A percentile compares a stretch with the other conserved stretches of the same genome.
phyloP scores from a whole-genome alignment of 768 basidiomycete genomes.

The Leucogyrophana mollusca region DNA sequence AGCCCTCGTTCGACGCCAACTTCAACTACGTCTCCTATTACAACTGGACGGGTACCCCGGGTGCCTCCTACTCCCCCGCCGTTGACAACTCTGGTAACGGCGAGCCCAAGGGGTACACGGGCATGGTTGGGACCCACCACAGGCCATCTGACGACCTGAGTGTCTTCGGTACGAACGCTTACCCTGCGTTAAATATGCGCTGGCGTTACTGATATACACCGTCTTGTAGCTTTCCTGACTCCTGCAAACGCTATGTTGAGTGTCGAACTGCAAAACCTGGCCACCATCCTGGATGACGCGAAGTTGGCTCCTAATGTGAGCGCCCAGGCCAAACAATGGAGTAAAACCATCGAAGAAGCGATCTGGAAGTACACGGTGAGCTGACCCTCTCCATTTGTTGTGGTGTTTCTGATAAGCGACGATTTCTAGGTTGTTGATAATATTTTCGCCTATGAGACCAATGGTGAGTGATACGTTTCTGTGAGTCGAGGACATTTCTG shows the following conservation, averaged over 20 bases:
- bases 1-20: conserved; percentile 62
- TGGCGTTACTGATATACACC: conserved; percentile 1
- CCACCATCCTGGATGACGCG: conserved; percentile 52
- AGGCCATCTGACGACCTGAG: conserved; percentile 76
- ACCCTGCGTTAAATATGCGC: too few species aligned
- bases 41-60: conserved; percentile 76
- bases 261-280: conserved; percentile 65
- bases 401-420: not conserved
- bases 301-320: conserved; percentile 51
- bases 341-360: conserved; percentile 53
- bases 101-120: conserved; percentile 74
- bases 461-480: conserved; percentile 41
- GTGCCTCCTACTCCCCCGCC: conserved; percentile 55
- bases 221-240: conserved; percentile 60
- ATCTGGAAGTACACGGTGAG: conserved; percentile 63
- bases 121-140: conserved; percentile 73
- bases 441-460: conserved; percentile 76
- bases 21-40: conserved; percentile 78
- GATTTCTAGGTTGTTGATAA: conserved; percentile 51
- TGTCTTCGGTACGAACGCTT: conserved; percentile 58
- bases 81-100: conserved; percentile 71
- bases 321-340: conserved; percentile 54
- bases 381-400: conserved; percentile 1
- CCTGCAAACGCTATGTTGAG: conserved; percentile 84
- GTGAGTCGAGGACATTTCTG: not conserved